These are phyloP conservation scores for Cyclotella atomus DNA, from an alignment of 108 stramenopile species.

Conservation along the genomic window DNA sequence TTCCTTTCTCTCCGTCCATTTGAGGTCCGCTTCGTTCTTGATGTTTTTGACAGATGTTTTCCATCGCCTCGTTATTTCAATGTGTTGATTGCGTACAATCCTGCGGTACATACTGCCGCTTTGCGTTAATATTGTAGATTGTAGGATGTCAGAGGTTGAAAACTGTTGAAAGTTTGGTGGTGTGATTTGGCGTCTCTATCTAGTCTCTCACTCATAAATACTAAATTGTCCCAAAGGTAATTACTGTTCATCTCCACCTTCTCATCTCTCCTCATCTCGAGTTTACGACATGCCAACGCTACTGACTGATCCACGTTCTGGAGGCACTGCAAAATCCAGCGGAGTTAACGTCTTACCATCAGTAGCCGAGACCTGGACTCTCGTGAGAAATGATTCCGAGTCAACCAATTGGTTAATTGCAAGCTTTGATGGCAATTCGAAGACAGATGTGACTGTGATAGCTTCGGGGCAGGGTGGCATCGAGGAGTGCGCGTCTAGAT, in stretches of 20 bases:
- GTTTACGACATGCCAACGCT: constrained; percentile 46
- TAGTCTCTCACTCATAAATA: no score
- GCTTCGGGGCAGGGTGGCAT: constrained; percentile 73
- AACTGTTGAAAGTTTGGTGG: no score
- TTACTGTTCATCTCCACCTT: no score
- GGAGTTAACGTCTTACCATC: constrained; percentile 77
- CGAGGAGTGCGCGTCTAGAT: constrained; percentile 51
- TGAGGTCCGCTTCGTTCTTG: constrained; percentile 27
- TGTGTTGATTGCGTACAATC: no score
- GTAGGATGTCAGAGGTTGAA: no score
- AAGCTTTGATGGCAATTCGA: constrained; percentile 69
- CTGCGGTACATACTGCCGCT: no score
- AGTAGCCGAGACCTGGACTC: constrained; percentile 56
- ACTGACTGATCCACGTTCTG: constrained; percentile 82
- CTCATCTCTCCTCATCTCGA: neutral
- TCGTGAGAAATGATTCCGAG: constrained; percentile 74
- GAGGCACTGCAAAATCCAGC: constrained; percentile 63
- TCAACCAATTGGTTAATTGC: constrained; percentile 78
- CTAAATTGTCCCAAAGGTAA: no score
- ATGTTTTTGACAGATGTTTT: neutral
- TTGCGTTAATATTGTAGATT: no score
- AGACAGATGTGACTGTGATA: constrained; percentile 77
- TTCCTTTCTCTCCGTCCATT: constrained; percentile 52
- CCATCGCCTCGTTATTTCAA: neutral
- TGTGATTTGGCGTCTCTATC: no score